Evolutionary conservation across 106 monocot genomes (phyloP).

Genomic region (Cymbidium sinense): DNA sequence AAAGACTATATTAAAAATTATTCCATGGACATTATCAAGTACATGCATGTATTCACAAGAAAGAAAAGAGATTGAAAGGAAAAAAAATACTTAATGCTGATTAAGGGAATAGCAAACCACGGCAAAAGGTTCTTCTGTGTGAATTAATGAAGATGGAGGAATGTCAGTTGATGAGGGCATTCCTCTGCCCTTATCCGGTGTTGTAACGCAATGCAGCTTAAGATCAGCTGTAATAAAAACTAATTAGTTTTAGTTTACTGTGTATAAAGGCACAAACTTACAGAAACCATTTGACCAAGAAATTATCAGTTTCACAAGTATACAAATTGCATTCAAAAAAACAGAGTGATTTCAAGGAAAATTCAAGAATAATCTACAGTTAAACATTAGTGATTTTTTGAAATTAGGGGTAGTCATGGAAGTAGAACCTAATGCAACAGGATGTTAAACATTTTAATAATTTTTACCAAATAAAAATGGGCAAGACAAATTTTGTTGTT

Average conservation of each 20-base stretch:
- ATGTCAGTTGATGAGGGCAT: constrained; percentile 48
- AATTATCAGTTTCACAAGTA: not conserved
- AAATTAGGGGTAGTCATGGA: not conserved
- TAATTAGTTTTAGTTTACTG: not conserved
- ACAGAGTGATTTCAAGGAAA: not conserved
- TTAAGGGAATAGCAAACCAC: constrained; percentile 43
- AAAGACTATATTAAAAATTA: no score
- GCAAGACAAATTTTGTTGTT: not conserved
- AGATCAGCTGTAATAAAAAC: constrained; percentile 28
- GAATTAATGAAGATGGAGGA: constrained; percentile 61
- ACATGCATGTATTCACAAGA: not conserved
- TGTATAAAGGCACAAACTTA: not conserved
- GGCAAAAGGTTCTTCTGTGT: constrained; percentile 75
- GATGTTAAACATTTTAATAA: not conserved
- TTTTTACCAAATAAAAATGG: not conserved
- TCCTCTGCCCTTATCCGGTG: constrained; percentile 69
- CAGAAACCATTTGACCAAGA: not conserved
- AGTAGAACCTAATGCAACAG: not conserved
- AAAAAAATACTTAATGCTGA: not conserved
- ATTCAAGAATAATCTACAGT: not conserved
- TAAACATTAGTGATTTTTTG: not conserved
- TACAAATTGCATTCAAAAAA: not conserved
- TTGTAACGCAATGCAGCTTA: constrained; percentile 47
- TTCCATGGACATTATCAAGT: not conserved
- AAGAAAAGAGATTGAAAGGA: not conserved